Conservation (phyloP, 345 rosid genomes). For the Cardiospermum halicacabum region DNA sequence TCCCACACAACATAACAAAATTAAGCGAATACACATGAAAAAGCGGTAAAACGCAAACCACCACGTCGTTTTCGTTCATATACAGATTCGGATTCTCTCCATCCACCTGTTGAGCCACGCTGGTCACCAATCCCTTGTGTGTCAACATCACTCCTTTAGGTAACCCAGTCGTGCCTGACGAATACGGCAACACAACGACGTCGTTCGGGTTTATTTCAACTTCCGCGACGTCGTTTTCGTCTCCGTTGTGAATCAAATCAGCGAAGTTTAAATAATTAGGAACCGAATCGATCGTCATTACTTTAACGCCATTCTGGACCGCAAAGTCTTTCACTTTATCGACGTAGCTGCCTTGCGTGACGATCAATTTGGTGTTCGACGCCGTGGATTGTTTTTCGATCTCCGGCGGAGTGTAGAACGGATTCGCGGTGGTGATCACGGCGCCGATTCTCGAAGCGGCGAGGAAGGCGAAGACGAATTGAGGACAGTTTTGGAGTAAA, state of each 20-base stretch:
- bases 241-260: constrained; percentile 30
- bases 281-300: constrained; percentile 35
- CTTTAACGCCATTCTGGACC: constrained; percentile 21
- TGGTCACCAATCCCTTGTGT: constrained; percentile 55
- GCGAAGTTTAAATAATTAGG: constrained; percentile 36
- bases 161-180: constrained; percentile 74
- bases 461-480: constrained; percentile 54
- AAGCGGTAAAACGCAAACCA: constrained; percentile 51
- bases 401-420: constrained; percentile 56
- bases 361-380: constrained; percentile 35
- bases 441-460: constrained; percentile 57
- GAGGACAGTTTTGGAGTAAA: constrained; percentile 52
- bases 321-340: constrained; percentile 43
- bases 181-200: constrained; percentile 64
- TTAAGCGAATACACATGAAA: constrained; percentile 58
- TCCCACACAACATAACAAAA: constrained; percentile 44
- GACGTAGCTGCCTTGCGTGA: constrained; percentile 38
- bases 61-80: constrained; percentile 46
- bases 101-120: constrained; percentile 65
- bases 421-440: constrained; percentile 52
- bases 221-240: constrained; percentile 32
- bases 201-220: constrained; percentile 45
- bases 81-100: constrained; percentile 70
- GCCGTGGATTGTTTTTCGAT: constrained; percentile 48
- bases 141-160: constrained; percentile 82